Evolutionary conservation across 768 basidiomycete species (phyloP), one percentile per base, ranked within the genome.

Genomic region (Auriscalpium microsporum): DNA sequence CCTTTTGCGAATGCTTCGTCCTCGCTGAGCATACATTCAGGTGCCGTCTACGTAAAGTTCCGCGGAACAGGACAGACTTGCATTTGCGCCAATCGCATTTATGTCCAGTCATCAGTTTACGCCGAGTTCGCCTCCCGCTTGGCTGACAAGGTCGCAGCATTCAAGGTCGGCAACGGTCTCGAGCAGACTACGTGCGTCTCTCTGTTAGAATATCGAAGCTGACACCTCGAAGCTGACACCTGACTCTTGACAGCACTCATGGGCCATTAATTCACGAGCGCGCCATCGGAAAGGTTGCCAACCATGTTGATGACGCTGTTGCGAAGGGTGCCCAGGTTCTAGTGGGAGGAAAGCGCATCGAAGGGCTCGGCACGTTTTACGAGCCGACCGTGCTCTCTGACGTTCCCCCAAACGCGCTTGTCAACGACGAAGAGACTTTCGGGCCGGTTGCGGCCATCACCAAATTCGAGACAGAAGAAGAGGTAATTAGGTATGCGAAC

Each of bases 401-500:
- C 60, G 94, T 98, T 11, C 79, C 89, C 0, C 38, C 70, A 19
- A 73, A 78, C 28, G 88, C 91, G 10, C 71, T 78, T 37, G 65
- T 95, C 63, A 78, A 81, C 63, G 65, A 64, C 10, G 96, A 98
- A 68, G 96, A 99, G 76, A 98, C 96, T 0, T 99, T 99, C 64
- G 96, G 95, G 0, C 94, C 92, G 0, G 69, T 95, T 40, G 93
- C 93, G 0, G 87, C 89, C 8, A 73, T 99, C 21, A 84, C 80
- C 67, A 86, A 86, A 65, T 99, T 99, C 66, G 83, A 90, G 69
- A 93, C 92, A 0, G 96, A 99, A 71, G 93, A 94, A 45, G 88
- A 98, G 68, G 94, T 93, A 1, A 76, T 98, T 54, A 75, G 77
- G 61, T 70, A 92, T 51, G 95, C 95, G 35, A 98, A 99, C 69